Conservation (phyloP, 306 rosid species). For the Dalbergia cultrata region DNA sequence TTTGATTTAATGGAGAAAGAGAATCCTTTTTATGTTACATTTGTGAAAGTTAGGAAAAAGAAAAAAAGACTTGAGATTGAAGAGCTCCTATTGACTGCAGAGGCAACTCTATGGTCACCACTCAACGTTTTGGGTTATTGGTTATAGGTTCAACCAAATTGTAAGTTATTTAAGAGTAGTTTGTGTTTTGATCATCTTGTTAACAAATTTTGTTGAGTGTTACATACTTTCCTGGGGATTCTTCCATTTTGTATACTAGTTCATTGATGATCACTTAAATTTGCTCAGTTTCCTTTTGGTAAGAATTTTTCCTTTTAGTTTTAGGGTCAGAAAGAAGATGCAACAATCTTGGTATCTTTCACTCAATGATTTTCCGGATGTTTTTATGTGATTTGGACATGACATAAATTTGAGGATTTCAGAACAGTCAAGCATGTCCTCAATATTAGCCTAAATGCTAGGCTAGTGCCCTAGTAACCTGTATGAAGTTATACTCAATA, state of each 20-base stretch:
- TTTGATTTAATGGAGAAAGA: slow-evolving; percentile 18
- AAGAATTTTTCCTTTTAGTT: background rate
- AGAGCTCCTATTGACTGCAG: slow-evolving; percentile 28
- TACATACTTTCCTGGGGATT: slow-evolving; percentile 5
- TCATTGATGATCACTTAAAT: slow-evolving; percentile 12
- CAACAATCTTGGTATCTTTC: background rate
- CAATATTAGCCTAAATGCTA: background rate
- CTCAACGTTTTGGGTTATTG: slow-evolving; percentile 9
- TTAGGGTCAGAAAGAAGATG: slow-evolving; percentile 22
- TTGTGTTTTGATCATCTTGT: background rate
- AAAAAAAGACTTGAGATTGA: slow-evolving; percentile 4
- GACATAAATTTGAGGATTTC: background rate
- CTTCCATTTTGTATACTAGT: slow-evolving; percentile 10
- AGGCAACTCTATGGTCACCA: background rate
- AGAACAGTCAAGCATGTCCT: background rate
- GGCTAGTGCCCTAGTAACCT: background rate
- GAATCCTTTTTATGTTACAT: slow-evolving; percentile 7
- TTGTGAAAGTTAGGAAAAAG: background rate
- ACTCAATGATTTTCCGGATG: slow-evolving; percentile 8
- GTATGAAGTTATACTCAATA: background rate
- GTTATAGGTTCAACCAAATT: slow-evolving; percentile 5
- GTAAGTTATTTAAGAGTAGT: background rate
- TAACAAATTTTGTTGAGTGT: slow-evolving; percentile 6
- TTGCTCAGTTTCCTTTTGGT: background rate
- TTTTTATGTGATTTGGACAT: background rate